phyloP scores from a whole-genome alignment of 495 filamentous ascomycete genomes.

The Rhypophila decipiens region DNA sequence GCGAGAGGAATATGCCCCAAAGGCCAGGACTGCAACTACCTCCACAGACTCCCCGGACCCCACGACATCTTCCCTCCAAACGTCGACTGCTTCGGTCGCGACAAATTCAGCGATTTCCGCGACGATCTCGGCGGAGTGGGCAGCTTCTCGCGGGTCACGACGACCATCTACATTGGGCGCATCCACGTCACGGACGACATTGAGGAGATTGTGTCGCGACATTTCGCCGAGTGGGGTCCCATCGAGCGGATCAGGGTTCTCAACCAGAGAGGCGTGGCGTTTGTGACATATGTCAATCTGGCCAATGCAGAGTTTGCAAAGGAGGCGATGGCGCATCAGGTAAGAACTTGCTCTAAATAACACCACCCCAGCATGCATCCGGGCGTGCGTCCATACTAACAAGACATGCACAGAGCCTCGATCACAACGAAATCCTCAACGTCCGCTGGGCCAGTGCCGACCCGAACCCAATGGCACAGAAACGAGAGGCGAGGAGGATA shows the following conservation, averaged over 20 bases:
- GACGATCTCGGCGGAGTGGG: slow-evolving; percentile 97
- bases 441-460: slow-evolving; percentile 96
- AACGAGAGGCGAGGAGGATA: slow-evolving; percentile 78
- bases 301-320: slow-evolving; percentile 86
- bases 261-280: slow-evolving; percentile 83
- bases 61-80: slow-evolving; percentile 85
- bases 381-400: slow-evolving; percentile 6
- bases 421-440: slow-evolving; percentile 88
- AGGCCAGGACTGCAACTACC: slow-evolving; percentile 88
- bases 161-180: slow-evolving; percentile 85
- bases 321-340: slow-evolving; percentile 84
- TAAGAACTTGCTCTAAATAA: slow-evolving; percentile 54
- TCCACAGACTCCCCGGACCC: slow-evolving; percentile 77
- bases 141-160: slow-evolving; percentile 81
- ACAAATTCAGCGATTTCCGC: slow-evolving; percentile 80
- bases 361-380: no score
- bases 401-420: slow-evolving; percentile 33
- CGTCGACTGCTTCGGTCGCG: slow-evolving; percentile 87
- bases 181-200: slow-evolving; percentile 98
- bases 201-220: slow-evolving; percentile 88
- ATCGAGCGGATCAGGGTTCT: slow-evolving; percentile 85
- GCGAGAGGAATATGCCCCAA: slow-evolving; percentile 54
- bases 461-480: slow-evolving; percentile 92
- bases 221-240: slow-evolving; percentile 89
- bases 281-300: slow-evolving; percentile 85